Base-by-base conservation (phyloP, 2,329 filamentous ascomycete species). In the Botryotinia narcissicola region DNA sequence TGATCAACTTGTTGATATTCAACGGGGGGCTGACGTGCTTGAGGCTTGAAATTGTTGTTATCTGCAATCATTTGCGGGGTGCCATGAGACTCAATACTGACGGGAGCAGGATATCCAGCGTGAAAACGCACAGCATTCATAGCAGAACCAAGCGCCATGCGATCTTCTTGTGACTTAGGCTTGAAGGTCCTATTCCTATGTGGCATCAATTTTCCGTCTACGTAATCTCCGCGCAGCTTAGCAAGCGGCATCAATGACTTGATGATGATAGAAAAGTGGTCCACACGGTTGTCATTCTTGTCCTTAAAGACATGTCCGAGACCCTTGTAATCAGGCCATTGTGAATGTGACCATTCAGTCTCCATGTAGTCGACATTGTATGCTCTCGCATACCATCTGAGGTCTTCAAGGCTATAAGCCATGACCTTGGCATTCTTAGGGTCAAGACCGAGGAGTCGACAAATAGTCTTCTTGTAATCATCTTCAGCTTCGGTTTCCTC, bases 311-410 rank as follows among this genome's bases (percentile, higher is more conserved):
- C 29, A 7, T 35, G 42, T 16, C 37, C 35, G 5, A 57, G n/a
- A 25, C 48, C 66, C 40, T 20, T 57, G 7, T 25, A 69, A 32
- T 51, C 66, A 59, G 48, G 48, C 12, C 54, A 69, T n/a, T 42
- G 35, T 32, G 40, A 29, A 20, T 69, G 66, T 16, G 66, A 32
- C 66, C 66, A 69, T 9, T 0, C 14, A 9, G 35, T 42, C 32
- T 37, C 66, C 40, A 12, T 18, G 5, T 42, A 57, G 8, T 69
- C 48, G 0, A 29, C 16, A 61, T 78, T 75, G 62, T 75, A 77
- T 3, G 75, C 75, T 37, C 76, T 71, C 16, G 75, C 76, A 64
- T 78, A 78, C 3, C 32, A 48, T 35, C 76, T 72, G 9, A 77
- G 71, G n/a, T 76, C 51, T 2, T 73, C 44, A 0, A 77, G 67